Evolutionary conservation across 768 basidiomycete genomes (phyloP), one percentile per base, ranked within the genome.

Genomic region (Tylopilus sp.): DNA sequence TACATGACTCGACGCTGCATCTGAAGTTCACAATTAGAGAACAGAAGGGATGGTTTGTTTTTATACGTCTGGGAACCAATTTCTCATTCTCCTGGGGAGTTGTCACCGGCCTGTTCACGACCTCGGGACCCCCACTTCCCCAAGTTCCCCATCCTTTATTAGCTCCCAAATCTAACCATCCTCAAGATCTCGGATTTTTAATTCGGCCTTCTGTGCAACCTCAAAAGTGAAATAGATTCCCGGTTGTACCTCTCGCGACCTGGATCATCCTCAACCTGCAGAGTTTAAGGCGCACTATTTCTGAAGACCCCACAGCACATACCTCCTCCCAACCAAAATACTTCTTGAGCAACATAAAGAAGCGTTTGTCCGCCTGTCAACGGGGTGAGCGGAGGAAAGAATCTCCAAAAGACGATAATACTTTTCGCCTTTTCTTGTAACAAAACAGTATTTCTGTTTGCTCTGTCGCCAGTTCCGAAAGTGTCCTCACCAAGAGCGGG

Each of bases 351-450:
- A 93, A 66, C 0, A 73, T 64, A 66, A 95, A 95, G 71, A 95
- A 95, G 1, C 87, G 81, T 62, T 83, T 91, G 65, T 95, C 93
- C 1, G 91, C 93, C 91, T 93, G 53, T 28, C 30, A 51, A 38
- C 15, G 31, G 31, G 3, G 33, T 60, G 3, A 60, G 46, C 30
- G 20, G 31, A 38, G 6, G 25, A 46, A 48, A 15, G 25, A 41
- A 25, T 6, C 22, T 22, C 13, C n/a, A 35, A n/a, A 28, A n/a
- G 18, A 39, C 64, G 38, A 46, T 22, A 8, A 47, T 54, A 86
- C 91, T 80, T 92, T 95, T 71, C 94, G 78, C 47, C 94, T 78
- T 64, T 95, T 95, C 72, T 94, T 94, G 73, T 93, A 95, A 64
- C 91, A 94, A 70, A 98, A 93, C 31, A 95, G 67, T 36, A 95